A percentile compares a stretch with the other conserved stretches of the same genome.
These are phyloP conservation scores for Vanderwaltozyma tropicalis DNA, from an alignment of 805 yeast genomes.

Conservation along the genomic window DNA sequence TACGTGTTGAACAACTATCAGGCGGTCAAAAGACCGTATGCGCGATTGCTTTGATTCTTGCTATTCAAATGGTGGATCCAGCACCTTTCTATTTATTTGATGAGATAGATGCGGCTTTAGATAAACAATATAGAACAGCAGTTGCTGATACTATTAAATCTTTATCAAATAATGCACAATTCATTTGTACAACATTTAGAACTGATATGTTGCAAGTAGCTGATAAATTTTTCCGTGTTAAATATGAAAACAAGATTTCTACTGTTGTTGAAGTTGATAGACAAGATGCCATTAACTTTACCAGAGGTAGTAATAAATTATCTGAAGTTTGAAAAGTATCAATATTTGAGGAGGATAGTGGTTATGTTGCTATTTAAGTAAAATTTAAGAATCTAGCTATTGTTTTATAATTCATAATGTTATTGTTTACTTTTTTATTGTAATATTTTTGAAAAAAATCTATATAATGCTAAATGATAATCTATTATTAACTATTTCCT, in stretches of 20 bases:
- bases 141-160: conserved; percentile 68
- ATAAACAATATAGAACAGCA: conserved; percentile 79
- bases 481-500: conserved; percentile 10
- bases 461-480: neutral
- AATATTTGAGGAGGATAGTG: too few species aligned
- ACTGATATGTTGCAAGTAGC: conserved; percentile 87
- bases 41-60: conserved; percentile 86
- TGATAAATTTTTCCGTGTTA: conserved; percentile 79
- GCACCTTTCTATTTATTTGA: conserved; percentile 95
- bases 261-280: conserved; percentile 59
- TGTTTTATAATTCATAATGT: neutral
- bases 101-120: conserved; percentile 93
- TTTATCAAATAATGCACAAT: conserved; percentile 66
- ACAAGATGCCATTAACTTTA: conserved; percentile 71
- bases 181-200: conserved; percentile 91
- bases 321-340: conserved; percentile 14
- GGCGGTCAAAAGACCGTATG: conserved; percentile 98
- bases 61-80: conserved; percentile 91
- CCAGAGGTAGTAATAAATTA: conserved; percentile 44
- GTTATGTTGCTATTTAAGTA: neutral
- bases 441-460: neutral
- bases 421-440: neutral
- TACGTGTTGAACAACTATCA: conserved; percentile 78
- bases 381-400: neutral
- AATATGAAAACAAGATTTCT: conserved; percentile 73